Base-by-base conservation (phyloP, 352 stramenopile species). In the Globisporangium spiculum region DNA sequence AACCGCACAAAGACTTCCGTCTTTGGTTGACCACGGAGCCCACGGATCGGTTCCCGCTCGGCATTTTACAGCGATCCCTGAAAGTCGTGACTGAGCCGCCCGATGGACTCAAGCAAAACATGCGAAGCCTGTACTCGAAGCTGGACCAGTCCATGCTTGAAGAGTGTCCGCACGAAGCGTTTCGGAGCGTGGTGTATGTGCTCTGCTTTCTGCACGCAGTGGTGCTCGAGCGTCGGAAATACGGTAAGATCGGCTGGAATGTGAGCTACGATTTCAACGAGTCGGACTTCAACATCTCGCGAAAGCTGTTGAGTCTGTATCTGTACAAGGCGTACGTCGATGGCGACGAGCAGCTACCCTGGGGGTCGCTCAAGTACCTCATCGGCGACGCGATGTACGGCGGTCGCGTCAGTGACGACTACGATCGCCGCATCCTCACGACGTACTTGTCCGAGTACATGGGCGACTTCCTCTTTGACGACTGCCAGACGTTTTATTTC, bases 351-450 rank as follows among this genome's bases (percentile, higher is more conserved):
- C 86, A 98, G 48, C 72, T 99, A 9, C 96, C 96, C 7, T 99
- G 96, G 96, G 94, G 94, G 0, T 97, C 89, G 7, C 81, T 98
- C 26, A 94, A 95, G 72, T 99, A 99, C 66, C 70, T 99, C 12
- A 98, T 99, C 55, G 96, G 96, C 22, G 96, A 99, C 72, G 95
- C 96, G 27, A 99, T 99, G 96, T 99, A 99, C 79, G 96, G 96
- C 27, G 96, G 96, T 8, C 89, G 96, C 18, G 96, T 99, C n/a
- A 97, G 86, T 22, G 96, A 99, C 68, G 91, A 98, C 74, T 98
- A 98, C 75, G 96, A 99, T 74, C 89, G 96, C 20, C 90, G 96
- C n/a, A 96, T 99, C 30, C 85, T 98, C 57, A 91, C 85, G 14
- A 98, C 94, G 8, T 97, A 97, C 65, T 71, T 98, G 44, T 90